These are phyloP conservation scores for Jatropha multifida DNA, from an alignment of 441 rosid species.

Conservation along the genomic window DNA sequence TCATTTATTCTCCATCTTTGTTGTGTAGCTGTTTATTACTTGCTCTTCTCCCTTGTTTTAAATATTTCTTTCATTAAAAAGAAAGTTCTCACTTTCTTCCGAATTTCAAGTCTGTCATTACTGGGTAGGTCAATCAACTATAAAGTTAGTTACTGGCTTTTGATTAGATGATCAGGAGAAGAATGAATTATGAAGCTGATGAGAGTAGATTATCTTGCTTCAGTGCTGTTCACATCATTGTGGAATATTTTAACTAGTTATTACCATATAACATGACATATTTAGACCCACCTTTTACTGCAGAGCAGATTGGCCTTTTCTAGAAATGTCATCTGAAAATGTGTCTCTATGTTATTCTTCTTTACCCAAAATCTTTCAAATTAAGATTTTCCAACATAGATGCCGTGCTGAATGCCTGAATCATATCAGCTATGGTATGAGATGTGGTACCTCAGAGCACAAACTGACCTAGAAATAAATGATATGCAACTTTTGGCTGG, in stretches of 20 bases:
- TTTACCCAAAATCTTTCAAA: neutral
- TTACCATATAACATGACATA: neutral
- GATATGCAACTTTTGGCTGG: neutral
- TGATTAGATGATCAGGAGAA: constrained; percentile 2
- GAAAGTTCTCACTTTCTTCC: neutral
- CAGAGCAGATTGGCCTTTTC: neutral
- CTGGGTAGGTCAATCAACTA: neutral
- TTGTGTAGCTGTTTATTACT: neutral
- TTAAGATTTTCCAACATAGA: neutral
- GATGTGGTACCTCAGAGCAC: neutral
- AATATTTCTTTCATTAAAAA: no score
- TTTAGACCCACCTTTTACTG: neutral
- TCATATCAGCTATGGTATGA: neutral
- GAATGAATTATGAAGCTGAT: neutral
- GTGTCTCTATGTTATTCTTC: neutral
- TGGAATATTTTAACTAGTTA: neutral
- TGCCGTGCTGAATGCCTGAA: neutral
- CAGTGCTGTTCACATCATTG: constrained; percentile 7
- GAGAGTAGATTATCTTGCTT: constrained; percentile 1
- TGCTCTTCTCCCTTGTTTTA: neutral
- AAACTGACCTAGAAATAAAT: neutral
- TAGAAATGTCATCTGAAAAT: constrained; percentile 3
- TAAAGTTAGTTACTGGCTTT: constrained; percentile 7
- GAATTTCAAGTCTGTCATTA: neutral
- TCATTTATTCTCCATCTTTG: neutral